Evolutionary conservation across 148 eudicot species (phyloP), one percentile per base, ranked within the genome.

Genomic region (Limonium bicolor): DNA sequence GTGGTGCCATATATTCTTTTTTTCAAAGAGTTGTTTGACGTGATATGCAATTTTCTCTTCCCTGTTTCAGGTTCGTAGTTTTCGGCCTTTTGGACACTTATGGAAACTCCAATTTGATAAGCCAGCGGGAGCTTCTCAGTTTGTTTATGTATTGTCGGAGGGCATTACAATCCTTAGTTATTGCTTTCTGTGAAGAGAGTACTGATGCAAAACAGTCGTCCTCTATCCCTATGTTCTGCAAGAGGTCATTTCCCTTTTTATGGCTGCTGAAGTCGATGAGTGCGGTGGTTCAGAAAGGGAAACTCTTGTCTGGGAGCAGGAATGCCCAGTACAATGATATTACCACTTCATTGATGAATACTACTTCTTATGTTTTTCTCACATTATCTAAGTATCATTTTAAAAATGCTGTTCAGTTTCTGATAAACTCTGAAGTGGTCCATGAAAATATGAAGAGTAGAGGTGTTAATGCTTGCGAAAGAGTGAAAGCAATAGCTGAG

Each of bases 111-210:
- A 57, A 24, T 34, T 48, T 36, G 19, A 50, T 42, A 50, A 56
- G 54, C 48, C 63, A 50, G 50, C 23, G 36, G 35, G 72, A 77
- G 58, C 66, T 72, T 38, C 68, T 76, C 27, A 52, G 62, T 51
- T 59, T 90, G 65, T 65, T 85, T 46, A 55, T 84, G 32, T 66
- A 75, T 30, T 90, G 88, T 45, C 84, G 95, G 48, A 75, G 68
- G 62, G 62, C 73, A 38, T 56, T 90, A 32, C 78, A 70, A 60
- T 60, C 52, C 51, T 27, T 81, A 38, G 32, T 68, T 24, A 50
- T 56, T 64, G 66, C 71, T 25, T 68, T 54, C 37, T 64, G 65
- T 52, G 86, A 67, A 50, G 70, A 58, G 41, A 77, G 44, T 47
- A 50, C 51, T 36, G 69, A 54, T 48, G 47, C 54, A 39, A 50